These are phyloP conservation scores for Chaetomium tenue DNA, from an alignment of 495 filamentous ascomycete genomes.

Conservation along the genomic window DNA sequence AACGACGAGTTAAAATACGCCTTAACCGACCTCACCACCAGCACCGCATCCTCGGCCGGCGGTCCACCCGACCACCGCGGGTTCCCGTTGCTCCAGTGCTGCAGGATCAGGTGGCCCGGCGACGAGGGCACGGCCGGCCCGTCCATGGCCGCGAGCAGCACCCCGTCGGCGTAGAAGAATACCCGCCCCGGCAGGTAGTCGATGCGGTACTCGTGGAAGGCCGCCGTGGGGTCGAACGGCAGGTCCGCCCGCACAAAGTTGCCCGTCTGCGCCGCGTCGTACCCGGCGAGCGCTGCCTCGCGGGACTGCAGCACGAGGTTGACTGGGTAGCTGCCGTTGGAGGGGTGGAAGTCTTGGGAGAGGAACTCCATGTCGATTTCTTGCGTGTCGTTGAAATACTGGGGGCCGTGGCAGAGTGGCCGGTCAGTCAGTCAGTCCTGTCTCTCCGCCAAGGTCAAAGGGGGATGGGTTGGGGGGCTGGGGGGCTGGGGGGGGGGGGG, in stretches of 20 bases:
- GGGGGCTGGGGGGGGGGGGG: no score
- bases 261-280: conserved; percentile 54
- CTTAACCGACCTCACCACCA: conserved; percentile 65
- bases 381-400: conserved; percentile 75
- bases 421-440: background rate
- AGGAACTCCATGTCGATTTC: conserved; percentile 80
- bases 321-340: conserved; percentile 52
- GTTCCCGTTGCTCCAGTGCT: conserved; percentile 79
- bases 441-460: background rate
- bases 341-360: conserved; percentile 54
- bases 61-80: conserved; percentile 65
- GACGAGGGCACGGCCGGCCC: conserved; percentile 53
- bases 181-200: conserved; percentile 64
- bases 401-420: background rate
- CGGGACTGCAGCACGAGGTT: conserved; percentile 71
- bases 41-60: conserved; percentile 56
- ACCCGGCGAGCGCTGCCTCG: conserved; percentile 52
- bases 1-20: conserved; percentile 73
- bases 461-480: background rate
- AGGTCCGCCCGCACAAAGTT: conserved; percentile 56
- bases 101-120: conserved; percentile 63
- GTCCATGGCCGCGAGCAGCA: conserved; percentile 53
- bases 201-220: conserved; percentile 73
- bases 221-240: conserved; percentile 59
- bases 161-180: conserved; percentile 63